phyloP scores from a whole-genome alignment of 2,329 filamentous ascomycete genomes.

The Xylaria sp. region DNA sequence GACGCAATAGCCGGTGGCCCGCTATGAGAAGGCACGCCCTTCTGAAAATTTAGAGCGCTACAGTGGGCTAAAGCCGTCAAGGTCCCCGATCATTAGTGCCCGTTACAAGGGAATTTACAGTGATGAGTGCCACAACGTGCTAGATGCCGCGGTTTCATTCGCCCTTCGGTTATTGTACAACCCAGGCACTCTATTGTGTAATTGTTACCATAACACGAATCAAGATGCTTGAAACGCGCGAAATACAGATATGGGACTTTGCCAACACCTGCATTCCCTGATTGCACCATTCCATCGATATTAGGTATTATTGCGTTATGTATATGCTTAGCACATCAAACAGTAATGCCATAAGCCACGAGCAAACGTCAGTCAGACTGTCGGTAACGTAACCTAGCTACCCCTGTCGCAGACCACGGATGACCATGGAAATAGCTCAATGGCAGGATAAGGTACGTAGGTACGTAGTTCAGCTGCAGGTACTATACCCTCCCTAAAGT shows the following conservation, averaged over 20 bases:
- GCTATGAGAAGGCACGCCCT: constrained; percentile 14
- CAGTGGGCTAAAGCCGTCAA: neutral
- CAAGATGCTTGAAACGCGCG: neutral
- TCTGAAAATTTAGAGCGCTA: constrained; percentile 25
- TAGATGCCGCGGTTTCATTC: constrained; percentile 21
- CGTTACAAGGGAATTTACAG: constrained; percentile 10
- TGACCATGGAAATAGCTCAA: neutral
- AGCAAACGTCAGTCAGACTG: neutral
- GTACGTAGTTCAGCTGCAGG: neutral
- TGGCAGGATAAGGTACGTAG: neutral
- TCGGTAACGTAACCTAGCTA: neutral
- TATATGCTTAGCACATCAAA: neutral
- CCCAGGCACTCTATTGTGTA: constrained; percentile 4
- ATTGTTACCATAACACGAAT: constrained; percentile 11
- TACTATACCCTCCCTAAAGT: neutral
- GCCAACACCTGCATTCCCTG: neutral
- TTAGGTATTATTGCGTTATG: constrained; percentile 27
- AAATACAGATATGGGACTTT: neutral
- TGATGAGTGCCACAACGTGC: constrained; percentile 28
- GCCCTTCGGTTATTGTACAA: neutral
- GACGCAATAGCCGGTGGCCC: constrained; percentile 8
- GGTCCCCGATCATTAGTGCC: constrained; percentile 7
- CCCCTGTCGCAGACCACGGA: neutral
- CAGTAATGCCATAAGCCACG: neutral
- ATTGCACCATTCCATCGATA: constrained; percentile 17